Evolutionary conservation across 352 stramenopile species (phyloP), one percentile per base, ranked within the genome.

Genomic region (Globisporangium perplexum): DNA sequence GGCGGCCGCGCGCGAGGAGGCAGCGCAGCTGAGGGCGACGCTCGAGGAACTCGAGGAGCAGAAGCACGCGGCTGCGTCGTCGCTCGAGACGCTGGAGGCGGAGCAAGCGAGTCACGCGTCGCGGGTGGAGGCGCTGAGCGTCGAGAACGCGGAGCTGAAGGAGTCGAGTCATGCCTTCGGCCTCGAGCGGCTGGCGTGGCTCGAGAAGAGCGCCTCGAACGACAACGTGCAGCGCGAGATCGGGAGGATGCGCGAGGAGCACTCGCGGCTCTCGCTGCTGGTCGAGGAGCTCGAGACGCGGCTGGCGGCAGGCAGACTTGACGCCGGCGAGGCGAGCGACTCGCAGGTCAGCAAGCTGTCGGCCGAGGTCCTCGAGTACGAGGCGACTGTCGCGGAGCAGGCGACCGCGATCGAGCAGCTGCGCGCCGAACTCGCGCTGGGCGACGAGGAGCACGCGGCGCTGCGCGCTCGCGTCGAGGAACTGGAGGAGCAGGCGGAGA

Each of bases 1-100:
- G 28, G 57, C 71, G 33, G 38, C 51, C 17, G 56, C 75, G 6
- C 50, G 36, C 5, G 54, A 62, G 30, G 63, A 83, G 47, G 65
- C 67, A 24, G 62, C 72, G 30, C 53, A 62, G 4, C 50, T 72
- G 45, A 42, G 48, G 30, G 44, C 48, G 28, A 65, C 54, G 48
- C 59, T 66, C 24, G 58, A 59, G 24, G 62, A 71, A 22, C 47
- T 63, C 38, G 52, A 56, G 23, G 42, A 62, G 14, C 56, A 68
- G 50, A 70, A 59, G 57, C 49, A 55, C 47, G 39, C 45, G 20
- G 59, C 31, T 1, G 18, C 50, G 22, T 57, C 8, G 10, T 53
- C 22, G 28, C 35, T 42, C 28, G 48, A 62, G 18, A 17, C 41
- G 31, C 47, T 55, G 18, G 47, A 61, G 33, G 26, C 28, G 7